A percentile compares a stretch with the other conserved stretches of the same genome.
Evolutionary conservation across 2,329 filamentous ascomycete species (phyloP).

Genomic region (Bipolaris zeicola): DNA sequence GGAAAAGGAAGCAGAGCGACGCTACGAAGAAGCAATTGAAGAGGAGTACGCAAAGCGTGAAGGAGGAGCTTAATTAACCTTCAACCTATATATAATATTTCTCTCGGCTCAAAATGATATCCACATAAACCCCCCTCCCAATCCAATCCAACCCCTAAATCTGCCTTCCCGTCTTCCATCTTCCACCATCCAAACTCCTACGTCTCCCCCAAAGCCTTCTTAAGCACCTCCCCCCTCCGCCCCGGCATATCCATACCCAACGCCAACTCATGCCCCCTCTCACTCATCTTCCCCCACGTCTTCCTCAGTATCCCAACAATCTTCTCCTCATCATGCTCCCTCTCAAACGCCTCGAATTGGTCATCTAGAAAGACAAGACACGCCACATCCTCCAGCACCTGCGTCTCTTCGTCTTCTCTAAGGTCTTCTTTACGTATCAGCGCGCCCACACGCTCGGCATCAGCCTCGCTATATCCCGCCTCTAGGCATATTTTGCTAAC

Average conservation of each 20-base stretch:
- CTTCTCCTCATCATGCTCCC: slow-evolving; percentile 76
- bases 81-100: no score
- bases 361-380: slow-evolving; percentile 88
- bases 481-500: slow-evolving; percentile 60
- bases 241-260: slow-evolving; percentile 43
- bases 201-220: slow-evolving; percentile 41
- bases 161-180: no score
- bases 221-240: slow-evolving; percentile 35
- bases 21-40: slow-evolving; percentile 49
- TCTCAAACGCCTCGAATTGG: slow-evolving; percentile 81
- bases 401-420: slow-evolving; percentile 67
- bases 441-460: slow-evolving; percentile 67
- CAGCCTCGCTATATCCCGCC: slow-evolving; percentile 57
- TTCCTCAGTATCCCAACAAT: slow-evolving; percentile 60
- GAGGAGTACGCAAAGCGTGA: slow-evolving; percentile 50
- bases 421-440: slow-evolving; percentile 81
- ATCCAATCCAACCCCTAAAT: no score
- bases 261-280: slow-evolving; percentile 43
- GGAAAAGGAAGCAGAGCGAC: slow-evolving; percentile 41
- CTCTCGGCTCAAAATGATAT: slow-evolving; percentile 1
- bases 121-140: neutral
- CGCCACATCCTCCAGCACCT: slow-evolving; percentile 82
- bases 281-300: slow-evolving; percentile 51
- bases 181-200: neutral
- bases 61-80: slow-evolving; percentile 38